Evolutionary conservation across 768 basidiomycete species (phyloP).

Genomic region (Xerocomellus amylosporus): DNA sequence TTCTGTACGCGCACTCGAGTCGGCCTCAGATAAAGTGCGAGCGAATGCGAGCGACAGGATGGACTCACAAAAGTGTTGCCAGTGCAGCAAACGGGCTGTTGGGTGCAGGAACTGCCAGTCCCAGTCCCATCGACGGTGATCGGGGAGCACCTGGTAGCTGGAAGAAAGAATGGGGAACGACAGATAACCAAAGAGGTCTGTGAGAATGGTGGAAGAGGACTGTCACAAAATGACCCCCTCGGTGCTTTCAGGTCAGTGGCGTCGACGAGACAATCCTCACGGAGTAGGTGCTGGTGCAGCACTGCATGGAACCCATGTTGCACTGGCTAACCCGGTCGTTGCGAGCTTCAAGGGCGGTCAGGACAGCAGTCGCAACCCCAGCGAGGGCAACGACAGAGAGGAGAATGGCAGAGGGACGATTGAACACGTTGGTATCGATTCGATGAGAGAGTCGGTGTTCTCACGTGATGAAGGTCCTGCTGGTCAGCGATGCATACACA

Average conservation of each 20-base stretch:
- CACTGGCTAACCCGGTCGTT: slow-evolving; percentile 30
- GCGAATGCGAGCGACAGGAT: background rate
- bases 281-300: background rate
- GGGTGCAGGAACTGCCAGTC: background rate
- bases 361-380: too few relatives aligned
- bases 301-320: slow-evolving; percentile 36
- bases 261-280: background rate
- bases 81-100: slow-evolving; percentile 1
- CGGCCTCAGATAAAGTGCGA: background rate
- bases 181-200: background rate
- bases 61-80: background rate
- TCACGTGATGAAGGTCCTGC: too few relatives aligned
- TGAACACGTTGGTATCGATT: too few relatives aligned
- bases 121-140: background rate
- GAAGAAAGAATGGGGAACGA: background rate
- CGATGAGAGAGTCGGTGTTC: too few relatives aligned
- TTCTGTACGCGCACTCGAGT: background rate
- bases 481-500: too few relatives aligned
- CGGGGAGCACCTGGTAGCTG: background rate
- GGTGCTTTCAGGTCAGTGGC: background rate
- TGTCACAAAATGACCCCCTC: background rate
- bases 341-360: too few relatives aligned
- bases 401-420: too few relatives aligned
- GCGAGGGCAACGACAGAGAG: too few relatives aligned
- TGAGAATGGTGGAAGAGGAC: background rate